Evolutionary conservation across 495 filamentous ascomycete species (phyloP).

Genomic region (Elasticomyces elasticus): DNA sequence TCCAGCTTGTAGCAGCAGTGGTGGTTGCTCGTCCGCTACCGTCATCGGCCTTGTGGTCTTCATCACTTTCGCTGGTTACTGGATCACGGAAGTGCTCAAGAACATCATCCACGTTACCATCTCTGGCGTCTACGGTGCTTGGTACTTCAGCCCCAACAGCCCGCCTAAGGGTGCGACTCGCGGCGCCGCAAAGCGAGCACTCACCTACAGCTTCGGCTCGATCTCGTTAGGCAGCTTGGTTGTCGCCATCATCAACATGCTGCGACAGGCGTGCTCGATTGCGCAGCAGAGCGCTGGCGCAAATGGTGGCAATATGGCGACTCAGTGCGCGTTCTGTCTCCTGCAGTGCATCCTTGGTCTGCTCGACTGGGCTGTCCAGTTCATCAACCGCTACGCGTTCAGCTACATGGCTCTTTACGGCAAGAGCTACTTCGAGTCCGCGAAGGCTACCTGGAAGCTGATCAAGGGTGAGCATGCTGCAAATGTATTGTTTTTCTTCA

Average conservation of each 20-base stretch:
- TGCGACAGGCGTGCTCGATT: constrained; percentile 66
- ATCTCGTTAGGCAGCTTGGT: constrained; percentile 78
- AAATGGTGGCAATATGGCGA: constrained; percentile 57
- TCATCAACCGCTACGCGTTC: constrained; percentile 77
- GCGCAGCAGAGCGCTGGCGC: constrained; percentile 56
- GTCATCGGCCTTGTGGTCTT: constrained; percentile 80
- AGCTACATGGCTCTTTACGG: constrained; percentile 88
- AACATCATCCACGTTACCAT: constrained; percentile 84
- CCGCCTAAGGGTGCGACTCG: constrained; percentile 68
- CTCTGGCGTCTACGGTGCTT: constrained; percentile 79
- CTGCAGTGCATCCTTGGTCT: constrained; percentile 65
- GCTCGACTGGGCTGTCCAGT: constrained; percentile 75
- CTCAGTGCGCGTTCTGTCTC: constrained; percentile 56
- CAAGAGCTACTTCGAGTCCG: constrained; percentile 70
- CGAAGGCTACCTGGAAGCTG: constrained; percentile 67
- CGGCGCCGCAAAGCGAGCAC: constrained; percentile 62
- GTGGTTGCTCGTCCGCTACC: constrained; percentile 62
- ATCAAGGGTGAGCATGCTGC: neutral
- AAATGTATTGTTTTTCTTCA: neutral
- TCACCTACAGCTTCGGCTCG: constrained; percentile 85
- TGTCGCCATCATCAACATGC: constrained; percentile 76
- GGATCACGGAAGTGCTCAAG: constrained; percentile 86
- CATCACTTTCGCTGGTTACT: constrained; percentile 81
- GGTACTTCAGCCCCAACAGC: constrained; percentile 73
- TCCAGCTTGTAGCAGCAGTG: constrained; percentile 53